Percentiles rank a stretch among this genome's conserved stretches.
These are phyloP conservation scores for Boechera divaricarpa DNA, from an alignment of 345 rosid species.

Conservation along the genomic window DNA sequence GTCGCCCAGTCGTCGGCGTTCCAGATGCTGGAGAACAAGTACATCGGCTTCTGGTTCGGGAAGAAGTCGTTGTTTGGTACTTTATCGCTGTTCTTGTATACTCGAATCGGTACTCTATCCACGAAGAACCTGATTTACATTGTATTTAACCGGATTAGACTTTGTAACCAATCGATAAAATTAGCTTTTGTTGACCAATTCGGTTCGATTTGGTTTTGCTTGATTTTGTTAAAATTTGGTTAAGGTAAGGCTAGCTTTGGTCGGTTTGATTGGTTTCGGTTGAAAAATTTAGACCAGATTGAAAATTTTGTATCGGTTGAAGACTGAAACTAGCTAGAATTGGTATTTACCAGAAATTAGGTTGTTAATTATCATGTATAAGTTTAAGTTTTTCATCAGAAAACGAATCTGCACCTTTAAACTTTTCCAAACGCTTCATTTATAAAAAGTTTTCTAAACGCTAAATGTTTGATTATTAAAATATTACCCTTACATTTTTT, in stretches of 20 bases:
- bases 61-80: conserved; percentile 72
- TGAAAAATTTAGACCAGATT: background rate
- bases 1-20: conserved; percentile 99
- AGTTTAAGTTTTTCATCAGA: too few species aligned
- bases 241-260: background rate
- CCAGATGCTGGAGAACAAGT: conserved; percentile 95
- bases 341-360: too few species aligned
- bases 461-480: background rate
- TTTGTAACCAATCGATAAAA: background rate
- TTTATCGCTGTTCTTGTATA: conserved; percentile 80
- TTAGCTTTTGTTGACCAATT: background rate
- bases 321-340: too few species aligned
- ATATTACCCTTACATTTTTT: background rate
- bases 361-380: too few species aligned
- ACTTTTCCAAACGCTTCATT: too few species aligned
- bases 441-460: background rate
- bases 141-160: conserved; percentile 23
- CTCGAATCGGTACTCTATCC: conserved; percentile 80
- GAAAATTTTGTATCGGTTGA: too few species aligned
- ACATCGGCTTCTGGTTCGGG: conserved; percentile 96
- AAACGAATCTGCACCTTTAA: too few species aligned
- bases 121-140: conserved; percentile 67
- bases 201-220: background rate
- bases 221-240: background rate
- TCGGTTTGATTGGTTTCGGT: background rate